A percentile compares a stretch with the other conserved stretches of the same genome.
Evolutionary conservation across 1,284 basidiomycete genomes (phyloP).

Genomic region (Acaromyces ingoldii): DNA sequence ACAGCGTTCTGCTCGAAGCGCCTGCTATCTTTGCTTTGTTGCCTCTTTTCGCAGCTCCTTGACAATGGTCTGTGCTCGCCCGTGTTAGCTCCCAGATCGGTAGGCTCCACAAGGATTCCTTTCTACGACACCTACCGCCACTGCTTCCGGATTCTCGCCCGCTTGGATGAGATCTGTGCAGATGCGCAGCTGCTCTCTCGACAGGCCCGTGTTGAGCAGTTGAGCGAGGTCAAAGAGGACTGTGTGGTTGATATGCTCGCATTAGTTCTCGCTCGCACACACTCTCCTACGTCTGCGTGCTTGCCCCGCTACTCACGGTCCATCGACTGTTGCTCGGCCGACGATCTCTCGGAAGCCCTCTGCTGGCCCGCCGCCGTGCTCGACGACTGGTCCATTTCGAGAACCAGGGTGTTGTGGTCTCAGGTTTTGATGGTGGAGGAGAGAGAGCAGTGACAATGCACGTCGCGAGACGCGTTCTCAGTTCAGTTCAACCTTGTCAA

Average conservation of each 20-base stretch:
- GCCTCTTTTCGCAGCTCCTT: constrained; percentile 1
- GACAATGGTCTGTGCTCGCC: background rate
- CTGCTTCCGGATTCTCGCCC: constrained; percentile 75
- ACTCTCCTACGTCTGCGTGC: too few relatives aligned
- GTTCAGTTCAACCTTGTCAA: too few relatives aligned
- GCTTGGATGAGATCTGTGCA: constrained; percentile 78
- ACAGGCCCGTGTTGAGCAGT: constrained; percentile 71
- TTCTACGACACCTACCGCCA: constrained; percentile 62
- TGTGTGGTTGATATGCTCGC: constrained; percentile 43
- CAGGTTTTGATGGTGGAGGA: too few relatives aligned
- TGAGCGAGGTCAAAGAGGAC: constrained; percentile 76
- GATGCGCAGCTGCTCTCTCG: constrained; percentile 73
- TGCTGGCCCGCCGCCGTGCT: background rate
- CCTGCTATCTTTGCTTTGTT: too few relatives aligned
- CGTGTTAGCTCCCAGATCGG: background rate
- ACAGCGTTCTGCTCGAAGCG: too few relatives aligned
- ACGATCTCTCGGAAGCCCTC: background rate
- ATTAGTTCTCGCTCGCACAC: background rate
- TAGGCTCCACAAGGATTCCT: background rate
- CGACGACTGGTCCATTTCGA: too few relatives aligned
- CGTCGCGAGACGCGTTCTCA: too few relatives aligned
- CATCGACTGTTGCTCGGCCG: background rate
- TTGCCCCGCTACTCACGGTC: background rate
- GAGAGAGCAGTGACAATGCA: too few relatives aligned
- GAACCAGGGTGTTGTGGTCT: too few relatives aligned